Percentiles rank a stretch among this genome's conserved stretches.
These are phyloP conservation scores for Talaromyces sp. DNA, from an alignment of 2,329 filamentous ascomycete species.

Conservation along the genomic window DNA sequence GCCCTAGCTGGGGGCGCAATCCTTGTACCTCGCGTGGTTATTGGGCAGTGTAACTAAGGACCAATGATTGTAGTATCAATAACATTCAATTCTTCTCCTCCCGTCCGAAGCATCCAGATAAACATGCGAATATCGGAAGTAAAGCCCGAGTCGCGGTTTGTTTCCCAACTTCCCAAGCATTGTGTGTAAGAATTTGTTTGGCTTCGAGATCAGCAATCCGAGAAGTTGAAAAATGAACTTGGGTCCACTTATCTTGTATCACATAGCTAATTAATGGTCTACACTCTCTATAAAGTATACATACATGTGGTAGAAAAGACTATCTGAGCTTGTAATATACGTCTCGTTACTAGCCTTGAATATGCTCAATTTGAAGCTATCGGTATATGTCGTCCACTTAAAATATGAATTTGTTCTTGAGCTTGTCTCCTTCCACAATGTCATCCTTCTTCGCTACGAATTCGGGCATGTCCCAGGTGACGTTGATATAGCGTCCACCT, in stretches of 20 bases:
- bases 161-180: neutral
- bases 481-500: constrained; percentile 19
- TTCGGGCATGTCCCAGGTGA: constrained; percentile 20
- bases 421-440: constrained; percentile 31
- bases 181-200: neutral
- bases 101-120: too few species aligned
- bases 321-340: too few species aligned
- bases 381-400: neutral
- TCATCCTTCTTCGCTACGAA: constrained; percentile 18
- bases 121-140: neutral
- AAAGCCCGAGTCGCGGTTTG: neutral
- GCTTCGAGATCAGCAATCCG: neutral
- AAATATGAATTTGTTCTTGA: constrained; percentile 31
- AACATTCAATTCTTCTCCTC: neutral
- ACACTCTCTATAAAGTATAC: too few species aligned
- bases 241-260: too few species aligned
- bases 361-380: neutral
- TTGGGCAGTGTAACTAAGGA: neutral
- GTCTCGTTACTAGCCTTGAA: too few species aligned
- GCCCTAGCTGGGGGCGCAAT: neutral
- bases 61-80: neutral
- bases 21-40: neutral
- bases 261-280: too few species aligned
- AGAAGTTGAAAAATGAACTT: too few species aligned
- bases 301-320: too few species aligned